Evolutionary conservation across 208 protist genomes (phyloP).

Genomic region (Trypanosoma vivax): DNA sequence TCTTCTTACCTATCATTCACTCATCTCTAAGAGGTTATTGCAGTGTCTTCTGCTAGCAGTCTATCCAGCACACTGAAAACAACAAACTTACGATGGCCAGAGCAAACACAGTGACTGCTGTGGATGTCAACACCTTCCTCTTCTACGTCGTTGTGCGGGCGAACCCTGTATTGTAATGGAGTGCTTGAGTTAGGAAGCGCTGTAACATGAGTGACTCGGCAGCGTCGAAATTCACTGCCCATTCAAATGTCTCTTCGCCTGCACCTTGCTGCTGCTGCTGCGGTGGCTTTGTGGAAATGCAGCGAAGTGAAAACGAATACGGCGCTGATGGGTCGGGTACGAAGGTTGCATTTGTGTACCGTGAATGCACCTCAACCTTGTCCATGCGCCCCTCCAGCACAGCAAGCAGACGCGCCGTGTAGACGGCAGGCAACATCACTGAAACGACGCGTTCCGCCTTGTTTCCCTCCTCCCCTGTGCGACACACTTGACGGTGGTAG

Average conservation of each 20-base stretch:
- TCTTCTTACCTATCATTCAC: too few relatives aligned
- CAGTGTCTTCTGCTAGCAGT: too few relatives aligned
- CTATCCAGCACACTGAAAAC: too few relatives aligned
- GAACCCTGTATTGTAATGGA: slow-evolving; percentile 81
- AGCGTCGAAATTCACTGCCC: slow-evolving; percentile 55
- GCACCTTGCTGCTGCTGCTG: slow-evolving; percentile 37
- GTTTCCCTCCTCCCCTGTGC: slow-evolving; percentile 16
- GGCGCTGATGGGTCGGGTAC: slow-evolving; percentile 25
- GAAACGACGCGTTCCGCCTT: slow-evolving; percentile 65
- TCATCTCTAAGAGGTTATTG: too few relatives aligned
- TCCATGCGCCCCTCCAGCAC: slow-evolving; percentile 76
- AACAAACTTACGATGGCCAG: too few relatives aligned
- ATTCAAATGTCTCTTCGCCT: slow-evolving; percentile 59
- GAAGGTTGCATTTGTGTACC: slow-evolving; percentile 76
- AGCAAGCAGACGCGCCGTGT: slow-evolving; percentile 75
- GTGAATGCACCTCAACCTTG: slow-evolving; percentile 67
- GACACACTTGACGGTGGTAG: slow-evolving; percentile 57
- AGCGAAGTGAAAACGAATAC: slow-evolving; percentile 55
- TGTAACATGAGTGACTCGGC: slow-evolving; percentile 84
- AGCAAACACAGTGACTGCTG: neutral
- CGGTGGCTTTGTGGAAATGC: slow-evolving; percentile 48
- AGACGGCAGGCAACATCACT: slow-evolving; percentile 70
- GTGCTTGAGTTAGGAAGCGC: slow-evolving; percentile 73
- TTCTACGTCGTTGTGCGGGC: slow-evolving; percentile 19
- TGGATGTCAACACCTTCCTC: neutral